Percentiles rank a stretch among this genome's conserved stretches.
Conservation (phyloP, 306 rosid genomes). For the Pachyrhizus erosus region DNA sequence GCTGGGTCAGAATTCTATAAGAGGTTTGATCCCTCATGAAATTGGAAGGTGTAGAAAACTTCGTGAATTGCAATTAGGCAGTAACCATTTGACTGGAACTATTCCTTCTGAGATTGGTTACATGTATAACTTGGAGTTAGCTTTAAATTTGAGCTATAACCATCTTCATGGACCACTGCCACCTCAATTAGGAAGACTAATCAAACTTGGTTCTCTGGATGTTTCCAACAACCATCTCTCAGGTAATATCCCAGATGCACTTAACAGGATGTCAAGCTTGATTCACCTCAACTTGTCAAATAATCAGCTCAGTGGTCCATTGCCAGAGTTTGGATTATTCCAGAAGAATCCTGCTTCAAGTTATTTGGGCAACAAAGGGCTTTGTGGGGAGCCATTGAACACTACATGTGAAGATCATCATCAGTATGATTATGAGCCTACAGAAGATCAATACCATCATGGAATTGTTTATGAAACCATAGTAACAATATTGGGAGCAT, state of each 20-base stretch:
- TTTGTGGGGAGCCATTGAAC: not conserved
- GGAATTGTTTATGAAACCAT: not conserved
- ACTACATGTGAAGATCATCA: not conserved
- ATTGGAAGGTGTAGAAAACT: conserved; percentile 54
- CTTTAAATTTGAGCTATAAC: not conserved
- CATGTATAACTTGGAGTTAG: not conserved
- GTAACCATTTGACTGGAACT: conserved; percentile 68
- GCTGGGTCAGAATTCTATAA: conserved; percentile 69
- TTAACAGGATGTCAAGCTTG: not conserved
- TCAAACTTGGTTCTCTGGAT: not conserved
- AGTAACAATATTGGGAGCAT: not conserved
- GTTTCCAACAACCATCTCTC: not conserved
- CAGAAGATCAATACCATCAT: not conserved
- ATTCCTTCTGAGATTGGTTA: conserved; percentile 23
- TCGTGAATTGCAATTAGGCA: conserved; percentile 58
- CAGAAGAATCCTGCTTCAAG: not conserved
- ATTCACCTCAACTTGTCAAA: not conserved
- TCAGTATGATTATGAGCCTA: not conserved
- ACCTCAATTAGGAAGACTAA: not conserved
- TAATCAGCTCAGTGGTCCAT: not conserved
- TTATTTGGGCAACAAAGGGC: not conserved
- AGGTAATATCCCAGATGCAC: not conserved
- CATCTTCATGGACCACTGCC: not conserved
- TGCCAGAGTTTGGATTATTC: not conserved
- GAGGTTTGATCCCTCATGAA: conserved; percentile 74